Evolutionary conservation across 495 filamentous ascomycete genomes (phyloP), one percentile per base, ranked within the genome.

Genomic region (Sordaria brevicollis): DNA sequence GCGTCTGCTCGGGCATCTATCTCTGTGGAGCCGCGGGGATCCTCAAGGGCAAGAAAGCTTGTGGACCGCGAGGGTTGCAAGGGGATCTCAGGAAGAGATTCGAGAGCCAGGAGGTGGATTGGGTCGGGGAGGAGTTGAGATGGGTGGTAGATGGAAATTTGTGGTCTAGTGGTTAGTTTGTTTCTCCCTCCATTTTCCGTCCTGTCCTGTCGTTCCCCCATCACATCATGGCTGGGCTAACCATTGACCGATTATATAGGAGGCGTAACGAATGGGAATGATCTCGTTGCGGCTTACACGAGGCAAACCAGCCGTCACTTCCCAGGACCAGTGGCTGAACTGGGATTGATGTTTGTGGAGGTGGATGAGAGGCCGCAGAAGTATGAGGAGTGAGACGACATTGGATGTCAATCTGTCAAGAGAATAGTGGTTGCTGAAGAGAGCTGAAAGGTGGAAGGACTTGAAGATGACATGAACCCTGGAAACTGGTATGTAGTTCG

Each of bases 231-330:
- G n/a, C n/a, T n/a, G 25, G 17, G 29, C 65, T 33, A 10, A 68
- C 10, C 6, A 21, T 15, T 10, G 9, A 69, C 25, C n/a, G 68
- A 19, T 29, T 5, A 15, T n/a, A 33, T 62, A 62, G 49, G 21
- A 62, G 49, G 49, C 49, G 81, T 90, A 31, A 89, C 88, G 31
- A 89, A 89, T 71, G 87, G 87, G 8, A 86, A 88, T 72, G 88
- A 90, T 71, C 79, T 89, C 57, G 83, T 88, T 8, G 80, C 85
- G 9, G 82, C 82, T 31, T 90, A 88, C 72, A 76, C 84, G 17
- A 80, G 84, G 15, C 77, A 80, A 4, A n/a, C n/a, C n/a, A 74
- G 76, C 25, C 65, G 70, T n/a, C 75, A 71, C 37, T 88, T 86
- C 70, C 81, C 85, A 0, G 77, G 77, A 0, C 74, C 82, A 0